Percentiles rank a stretch among this genome's conserved stretches.
Evolutionary conservation across 192 early-diverging fungal genomes (phyloP).

Genomic region (Backusella australiensis): DNA sequence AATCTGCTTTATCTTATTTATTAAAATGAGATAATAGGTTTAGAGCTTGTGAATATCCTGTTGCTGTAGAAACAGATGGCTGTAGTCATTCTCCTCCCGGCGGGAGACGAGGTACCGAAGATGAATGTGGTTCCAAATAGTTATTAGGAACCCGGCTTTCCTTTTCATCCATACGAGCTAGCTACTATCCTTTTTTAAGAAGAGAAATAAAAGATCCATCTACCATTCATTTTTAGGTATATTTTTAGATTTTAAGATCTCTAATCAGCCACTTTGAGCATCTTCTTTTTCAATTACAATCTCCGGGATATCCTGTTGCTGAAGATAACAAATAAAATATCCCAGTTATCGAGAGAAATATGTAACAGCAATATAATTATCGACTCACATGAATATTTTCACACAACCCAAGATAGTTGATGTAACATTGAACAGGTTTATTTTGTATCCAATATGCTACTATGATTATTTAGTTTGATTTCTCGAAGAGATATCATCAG

Average conservation of each 20-base stretch:
- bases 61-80: neutral
- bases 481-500: slow-evolving; percentile 89
- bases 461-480: slow-evolving; percentile 97
- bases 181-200: slow-evolving; percentile 39
- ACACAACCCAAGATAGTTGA: slow-evolving; percentile 92
- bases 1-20: neutral
- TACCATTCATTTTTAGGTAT: slow-evolving; percentile 89
- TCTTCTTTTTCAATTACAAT: slow-evolving; percentile 79
- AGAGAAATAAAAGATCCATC: slow-evolving; percentile 53
- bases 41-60: slow-evolving; percentile 7
- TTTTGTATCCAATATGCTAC: slow-evolving; percentile 84
- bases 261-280: slow-evolving; percentile 64
- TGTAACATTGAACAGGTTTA: slow-evolving; percentile 88
- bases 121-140: slow-evolving; percentile 54
- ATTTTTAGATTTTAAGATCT: slow-evolving; percentile 82
- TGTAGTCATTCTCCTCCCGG: neutral
- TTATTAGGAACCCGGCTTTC: slow-evolving; percentile 77
- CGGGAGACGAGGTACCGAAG: slow-evolving; percentile 26
- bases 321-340: slow-evolving; percentile 49
- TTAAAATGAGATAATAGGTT: neutral
- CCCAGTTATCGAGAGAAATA: too few species aligned
- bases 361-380: neutral
- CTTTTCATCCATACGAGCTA: slow-evolving; percentile 46
- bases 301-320: slow-evolving; percentile 75
- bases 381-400: slow-evolving; percentile 92